Base-by-base conservation (phyloP, 768 basidiomycete species). In the Trametes sanguinea region DNA sequence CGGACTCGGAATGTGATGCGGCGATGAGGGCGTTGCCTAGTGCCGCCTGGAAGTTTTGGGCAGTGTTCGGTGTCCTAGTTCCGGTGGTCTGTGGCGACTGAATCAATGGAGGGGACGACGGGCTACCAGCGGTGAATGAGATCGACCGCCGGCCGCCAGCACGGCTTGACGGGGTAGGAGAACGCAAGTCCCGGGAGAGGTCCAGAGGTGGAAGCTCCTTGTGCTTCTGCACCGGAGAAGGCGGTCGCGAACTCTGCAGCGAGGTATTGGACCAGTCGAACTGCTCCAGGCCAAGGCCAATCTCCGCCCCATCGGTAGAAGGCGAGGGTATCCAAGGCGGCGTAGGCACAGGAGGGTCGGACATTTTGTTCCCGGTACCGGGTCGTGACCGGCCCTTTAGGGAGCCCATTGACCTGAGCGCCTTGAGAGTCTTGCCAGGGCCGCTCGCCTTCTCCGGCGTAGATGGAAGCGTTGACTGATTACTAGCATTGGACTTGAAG, bases 1-100 rank as follows among this genome's bases (percentile, higher is more conserved):
- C 85, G 4, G 94, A 94, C 72, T 98, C 96, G 2, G 95, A 90
- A 72, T 99, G 95, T 1, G 94, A 95, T 0, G 96, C 96, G 27
- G 93, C 92, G 45, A 95, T 87, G 35, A 99, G 81, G 2, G 94
- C 94, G 61, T 90, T 94, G 39, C 89, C 93, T n/a, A 98, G 80
- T 2, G 87, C 82, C 13, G 84, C 87, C 65, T 92, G 89, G 69
- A 65, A 68, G 51, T 54, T 61, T 40, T 62, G 67, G 22, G 52
- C 54, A 13, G 54, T 43, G 44, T 43, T 54, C 16, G 52, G 50
- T 11, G 58, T 59, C 59, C 84, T 84, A 30, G 77, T 71, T 60
- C 69, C 74, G n/a, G 76, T 71, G 11, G 67, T 68, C 70, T 63
- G 66, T n/a, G 67, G 30, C 74, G 68, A 52, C 71, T 68, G 65